Percentiles rank a stretch among this genome's conserved stretches.
Conservation (phyloP, 2,329 filamentous ascomycete species). For the Colletotrichum musae region DNA sequence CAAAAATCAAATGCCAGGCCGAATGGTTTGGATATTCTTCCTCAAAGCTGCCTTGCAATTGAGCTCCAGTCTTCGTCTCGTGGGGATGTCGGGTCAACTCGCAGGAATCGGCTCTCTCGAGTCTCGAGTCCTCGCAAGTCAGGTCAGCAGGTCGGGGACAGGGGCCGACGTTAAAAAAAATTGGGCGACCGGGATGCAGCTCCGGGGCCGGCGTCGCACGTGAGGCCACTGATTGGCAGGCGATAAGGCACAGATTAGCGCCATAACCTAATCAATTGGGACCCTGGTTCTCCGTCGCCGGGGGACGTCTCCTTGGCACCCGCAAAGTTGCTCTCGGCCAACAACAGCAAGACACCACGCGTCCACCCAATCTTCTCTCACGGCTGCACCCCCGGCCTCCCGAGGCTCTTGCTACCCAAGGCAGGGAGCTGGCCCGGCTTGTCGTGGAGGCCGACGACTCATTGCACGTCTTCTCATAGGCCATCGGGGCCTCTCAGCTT, state of each 20-base stretch:
- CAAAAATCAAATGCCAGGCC: not conserved
- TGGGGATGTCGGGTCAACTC: not conserved
- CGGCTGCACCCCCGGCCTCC: not conserved
- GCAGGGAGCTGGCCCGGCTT: conserved; percentile 25
- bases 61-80: not conserved
- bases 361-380: not conserved
- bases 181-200: conserved; percentile 8
- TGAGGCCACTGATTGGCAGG: conserved; percentile 39
- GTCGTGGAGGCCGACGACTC: conserved; percentile 1
- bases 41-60: not conserved
- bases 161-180: conserved; percentile 1
- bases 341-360: conserved; percentile 37
- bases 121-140: not conserved
- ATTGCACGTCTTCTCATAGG: conserved; percentile 7
- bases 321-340: conserved; percentile 4
- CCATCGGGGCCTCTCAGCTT: not conserved
- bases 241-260: conserved; percentile 37
- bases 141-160: not conserved
- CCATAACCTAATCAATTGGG: conserved; percentile 21
- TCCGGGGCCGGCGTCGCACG: conserved; percentile 28
- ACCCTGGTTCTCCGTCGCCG: not conserved
- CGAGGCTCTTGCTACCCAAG: not conserved
- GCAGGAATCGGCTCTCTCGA: too few species aligned
- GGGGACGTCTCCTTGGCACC: conserved; percentile 6
- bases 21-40: not conserved